Evolutionary conservation across 441 rosid genomes (phyloP), one percentile per base, ranked within the genome.

Genomic region (Populus hybrid): DNA sequence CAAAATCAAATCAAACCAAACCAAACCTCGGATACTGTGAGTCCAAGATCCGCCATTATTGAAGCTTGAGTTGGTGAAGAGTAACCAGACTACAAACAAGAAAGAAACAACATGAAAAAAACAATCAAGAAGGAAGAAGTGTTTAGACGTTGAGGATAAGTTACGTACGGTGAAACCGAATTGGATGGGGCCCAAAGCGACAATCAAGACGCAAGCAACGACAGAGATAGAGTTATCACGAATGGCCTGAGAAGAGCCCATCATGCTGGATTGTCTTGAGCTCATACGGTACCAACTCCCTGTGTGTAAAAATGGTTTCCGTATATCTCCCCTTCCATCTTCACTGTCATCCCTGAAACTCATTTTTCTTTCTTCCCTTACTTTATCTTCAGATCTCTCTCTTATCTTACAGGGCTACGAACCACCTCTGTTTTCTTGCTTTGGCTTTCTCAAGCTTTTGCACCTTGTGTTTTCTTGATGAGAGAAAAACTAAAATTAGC

Each of bases 151-250:
- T 65, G 2, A 75, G 70, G n/a, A 53, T 16, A 53, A 53, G 28
- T n/a, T 7, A 70, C 85, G 79, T 80, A 93, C 98, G 11, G 97
- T 90, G 90, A 91, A 93, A 46, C 98, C 98, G 74, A 91, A 94
- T 89, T 94, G 98, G 73, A 93, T 84, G n/a, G 98, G 97, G 81
- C 98, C 98, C 71, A 94, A 83, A 77, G 97, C 97, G 40, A 94
- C 97, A 75, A 90, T 90, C 81, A 90, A 38, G 67, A 93, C 97
- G 66, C 97, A 93, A 46, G 94, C 92, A 32, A 94, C 70, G 67
- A 93, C 97, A 42, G 97, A 92, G 36, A 92, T 78, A 61, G 98
- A 94, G 79, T 88, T 79, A 68, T 93, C 97, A 2, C 95, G 93
- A 67, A 91, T 88, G 77, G 26, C 92, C 76, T 85, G 91, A 35